Evolutionary conservation across 805 yeast genomes (phyloP).

Genomic region (Saccharomycopsis babjevae): DNA sequence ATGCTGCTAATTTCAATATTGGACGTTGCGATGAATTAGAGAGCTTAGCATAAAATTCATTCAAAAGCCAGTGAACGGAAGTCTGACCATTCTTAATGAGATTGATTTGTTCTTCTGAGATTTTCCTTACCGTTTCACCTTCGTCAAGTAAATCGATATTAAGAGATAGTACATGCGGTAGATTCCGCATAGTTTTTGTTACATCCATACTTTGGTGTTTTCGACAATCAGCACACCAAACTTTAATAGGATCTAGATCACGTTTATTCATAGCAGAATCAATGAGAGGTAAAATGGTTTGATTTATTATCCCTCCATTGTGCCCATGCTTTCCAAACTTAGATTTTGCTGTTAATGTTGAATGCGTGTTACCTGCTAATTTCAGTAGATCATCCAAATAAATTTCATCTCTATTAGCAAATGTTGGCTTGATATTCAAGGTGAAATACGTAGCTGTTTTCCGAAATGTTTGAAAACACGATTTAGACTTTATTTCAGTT

Average conservation of each 20-base stretch:
- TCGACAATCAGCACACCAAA: slow-evolving; percentile 44
- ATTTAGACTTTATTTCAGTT: slow-evolving; percentile 31
- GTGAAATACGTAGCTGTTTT: slow-evolving; percentile 29
- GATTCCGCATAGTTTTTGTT: slow-evolving; percentile 36
- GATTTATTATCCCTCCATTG: slow-evolving; percentile 14
- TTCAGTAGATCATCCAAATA: neutral
- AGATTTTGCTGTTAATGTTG: neutral
- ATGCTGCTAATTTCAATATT: slow-evolving; percentile 25
- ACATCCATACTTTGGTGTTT: slow-evolving; percentile 46
- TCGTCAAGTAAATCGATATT: slow-evolving; percentile 52
- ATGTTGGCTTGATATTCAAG: slow-evolving; percentile 30
- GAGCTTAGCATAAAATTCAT: slow-evolving; percentile 43
- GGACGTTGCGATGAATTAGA: slow-evolving; percentile 28
- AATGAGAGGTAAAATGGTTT: slow-evolving; percentile 42
- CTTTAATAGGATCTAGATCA: slow-evolving; percentile 33
- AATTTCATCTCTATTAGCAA: neutral
- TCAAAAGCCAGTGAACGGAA: slow-evolving; percentile 43
- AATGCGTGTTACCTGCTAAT: neutral
- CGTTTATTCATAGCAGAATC: slow-evolving; percentile 49
- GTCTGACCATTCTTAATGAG: slow-evolving; percentile 4
- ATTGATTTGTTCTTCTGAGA: slow-evolving; percentile 4
- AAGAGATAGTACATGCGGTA: slow-evolving; percentile 57
- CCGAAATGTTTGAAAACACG: slow-evolving; percentile 31
- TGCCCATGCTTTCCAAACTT: slow-evolving; percentile 23
- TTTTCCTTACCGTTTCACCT: slow-evolving; percentile 37